Percentiles rank a stretch among this genome's conserved stretches.
Evolutionary conservation across 139 green algal genomes (phyloP).

Genomic region (Chlorokybus atmophyticus): DNA sequence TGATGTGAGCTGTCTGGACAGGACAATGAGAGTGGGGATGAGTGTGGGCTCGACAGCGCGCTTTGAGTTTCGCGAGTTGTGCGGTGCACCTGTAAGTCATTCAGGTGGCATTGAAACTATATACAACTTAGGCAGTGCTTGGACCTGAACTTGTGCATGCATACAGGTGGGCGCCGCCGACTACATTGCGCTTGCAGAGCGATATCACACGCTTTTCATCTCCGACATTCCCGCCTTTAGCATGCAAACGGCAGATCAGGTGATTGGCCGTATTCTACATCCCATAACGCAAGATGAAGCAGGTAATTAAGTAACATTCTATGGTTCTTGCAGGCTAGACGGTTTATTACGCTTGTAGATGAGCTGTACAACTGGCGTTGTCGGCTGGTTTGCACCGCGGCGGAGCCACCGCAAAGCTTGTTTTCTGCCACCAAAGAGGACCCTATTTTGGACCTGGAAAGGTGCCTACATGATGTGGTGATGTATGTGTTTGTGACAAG

Average conservation of each 20-base stretch:
- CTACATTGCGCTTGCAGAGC: conserved; percentile 56
- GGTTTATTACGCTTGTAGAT: conserved; percentile 81
- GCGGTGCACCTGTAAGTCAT: conserved; percentile 3
- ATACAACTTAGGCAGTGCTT: neutral
- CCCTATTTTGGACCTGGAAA: conserved; percentile 56
- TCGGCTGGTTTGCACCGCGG: conserved; percentile 45
- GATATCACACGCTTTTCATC: conserved; percentile 65
- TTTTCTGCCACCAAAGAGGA: conserved; percentile 36
- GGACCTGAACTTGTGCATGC: neutral
- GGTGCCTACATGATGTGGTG: neutral
- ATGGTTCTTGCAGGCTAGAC: conserved; percentile 41
- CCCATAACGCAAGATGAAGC: too few relatives aligned
- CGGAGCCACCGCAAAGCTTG: conserved; percentile 45
- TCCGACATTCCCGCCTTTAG: conserved; percentile 50
- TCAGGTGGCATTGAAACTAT: neutral
- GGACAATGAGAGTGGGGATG: conserved; percentile 3
- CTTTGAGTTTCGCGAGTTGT: conserved; percentile 15
- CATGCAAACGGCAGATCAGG: conserved; percentile 49
- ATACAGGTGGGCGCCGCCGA: conserved; percentile 48
- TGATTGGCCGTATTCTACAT: too few relatives aligned
- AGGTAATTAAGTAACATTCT: too few relatives aligned
- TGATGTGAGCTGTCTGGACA: too few relatives aligned
- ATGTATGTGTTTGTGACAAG: neutral
- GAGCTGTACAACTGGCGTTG: conserved; percentile 51
- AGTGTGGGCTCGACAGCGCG: neutral